Base-by-base conservation (phyloP, 768 basidiomycete species). In the Auricularia cornea region DNA sequence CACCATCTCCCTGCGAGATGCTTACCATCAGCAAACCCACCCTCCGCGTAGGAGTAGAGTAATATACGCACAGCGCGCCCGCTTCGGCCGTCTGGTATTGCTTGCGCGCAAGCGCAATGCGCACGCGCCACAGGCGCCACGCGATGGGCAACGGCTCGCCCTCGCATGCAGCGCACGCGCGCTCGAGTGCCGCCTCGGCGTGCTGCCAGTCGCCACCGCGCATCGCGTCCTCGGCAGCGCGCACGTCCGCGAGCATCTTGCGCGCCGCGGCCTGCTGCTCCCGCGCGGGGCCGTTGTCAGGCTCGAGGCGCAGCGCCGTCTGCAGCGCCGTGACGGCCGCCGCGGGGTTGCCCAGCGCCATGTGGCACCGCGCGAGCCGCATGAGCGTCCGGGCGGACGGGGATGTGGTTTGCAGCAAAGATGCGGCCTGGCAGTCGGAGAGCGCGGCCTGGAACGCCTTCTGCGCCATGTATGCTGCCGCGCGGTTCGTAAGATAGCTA, bases 41-140 rank as follows among this genome's bases (percentile, higher is more conserved):
- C n/a, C n/a, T n/a, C n/a, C n/a, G n/a, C n/a, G n/a, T n/a, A n/a
- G n/a, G n/a, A n/a, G n/a, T n/a, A n/a, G 31, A 26, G 48, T 60
- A 51, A 65, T 6, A n/a, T 33, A 80, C 86, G 65, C 68, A 92
- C 91, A 87, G 90, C 26, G 88, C 92, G 54, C 89, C 82, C 3
- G 75, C 78, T 63, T 81, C 81, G 11, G 92, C 92, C n/a, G 80
- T 81, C 28, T 93, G 90, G 83, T 81, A 85, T 59, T 83, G 85
- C 32, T 83, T 83, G 66, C 85, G 81, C 23, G 83, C 84, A 40
- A 94, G 76, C 69, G 93, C 87, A 1, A 93, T 77, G 73, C 94
- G 90, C 40, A 92, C 80, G 66, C 84, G 78, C 89, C 89, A 92
- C n/a, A 84, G 72, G 51, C 89, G 79, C 93, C 92, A 95, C 68